phyloP scores from a whole-genome alignment of 1,284 basidiomycete genomes.

The Schizopora paradoxa region DNA sequence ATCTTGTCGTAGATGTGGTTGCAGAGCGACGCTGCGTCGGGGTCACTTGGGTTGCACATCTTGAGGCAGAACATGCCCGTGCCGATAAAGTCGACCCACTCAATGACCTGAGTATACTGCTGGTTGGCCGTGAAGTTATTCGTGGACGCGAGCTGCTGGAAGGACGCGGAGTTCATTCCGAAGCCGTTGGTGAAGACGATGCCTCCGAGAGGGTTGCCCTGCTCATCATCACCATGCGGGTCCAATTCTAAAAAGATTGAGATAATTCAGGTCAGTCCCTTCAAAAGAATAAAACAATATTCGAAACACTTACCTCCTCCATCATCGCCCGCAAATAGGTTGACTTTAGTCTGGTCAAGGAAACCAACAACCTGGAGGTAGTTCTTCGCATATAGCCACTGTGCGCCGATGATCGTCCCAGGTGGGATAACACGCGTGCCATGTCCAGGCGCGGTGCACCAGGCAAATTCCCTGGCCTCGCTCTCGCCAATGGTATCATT shows the following conservation, averaged over 20 bases:
- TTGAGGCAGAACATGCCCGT: conserved; percentile 12
- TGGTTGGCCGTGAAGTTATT: conserved; percentile 18
- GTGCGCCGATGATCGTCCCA: conserved; percentile 42
- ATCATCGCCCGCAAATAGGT: conserved; percentile 25
- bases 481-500: conserved; percentile 35
- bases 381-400: conserved; percentile 23
- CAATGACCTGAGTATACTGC: conserved; percentile 24
- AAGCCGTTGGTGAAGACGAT: conserved; percentile 33
- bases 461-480: conserved; percentile 55
- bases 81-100: conserved; percentile 30
- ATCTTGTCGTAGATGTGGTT: conserved; percentile 15
- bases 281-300: not conserved
- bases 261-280: not conserved
- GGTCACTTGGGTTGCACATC: not conserved
- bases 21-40: conserved; percentile 7
- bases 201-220: conserved; percentile 34
- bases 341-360: conserved; percentile 27
- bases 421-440: conserved; percentile 53
- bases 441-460: conserved; percentile 49
- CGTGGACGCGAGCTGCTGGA: not conserved
- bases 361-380: conserved; percentile 30
- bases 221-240: conserved; percentile 21
- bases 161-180: conserved; percentile 1
- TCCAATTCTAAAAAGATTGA: conserved; percentile 15
- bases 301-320: conserved; percentile 21